Evolutionary conservation across 1,284 basidiomycete genomes (phyloP), one percentile per base, ranked within the genome.

Genomic region (Marasmius tenuissimus): DNA sequence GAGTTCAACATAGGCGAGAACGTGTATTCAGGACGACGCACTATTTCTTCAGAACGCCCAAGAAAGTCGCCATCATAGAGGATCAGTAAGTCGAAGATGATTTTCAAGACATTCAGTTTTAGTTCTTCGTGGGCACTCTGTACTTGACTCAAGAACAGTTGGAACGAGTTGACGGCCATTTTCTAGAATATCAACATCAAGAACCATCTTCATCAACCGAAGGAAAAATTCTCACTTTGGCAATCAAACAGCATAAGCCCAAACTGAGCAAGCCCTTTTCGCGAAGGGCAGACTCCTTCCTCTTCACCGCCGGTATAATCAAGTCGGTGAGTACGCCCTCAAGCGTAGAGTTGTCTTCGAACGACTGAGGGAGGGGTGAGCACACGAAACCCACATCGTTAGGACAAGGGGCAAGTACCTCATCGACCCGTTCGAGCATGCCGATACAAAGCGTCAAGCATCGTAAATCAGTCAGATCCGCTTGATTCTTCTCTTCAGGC

Each of bases 281-380:
- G 38, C 96, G 85, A 52, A 98, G 82, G 0, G 82, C 80, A 1
- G 92, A 81, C 64, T 97, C 93, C 74, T 96, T 97, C 65, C 93
- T 86, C 69, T 90, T 89, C 38, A 98, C 92, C 1, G 94, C 88
- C 0, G 97, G 97, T 37, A 97, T 86, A 67, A 98, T 94, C 27
- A 98, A 80, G 69, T 98, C 94, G 1, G 89, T 86, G 1, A 98
- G 79, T 40, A 98, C 85, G 38, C 97, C 97, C 70, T 97, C 92
- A 52, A 98, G 80, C 0, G 93, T 96, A 1, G 94, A 94, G 75
- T 98, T 97, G 68, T 98, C 96, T 71, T 97, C 93, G 63, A 98
- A 89, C 1, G 87, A 91, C 91, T 94, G 14, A 8, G 48, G 6
- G 34, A 42, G 9, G 53, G n/a, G 65, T 63, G 38, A 61, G 55